These are phyloP conservation scores for Cucurbita moschata DNA, from an alignment of 306 rosid species.

Conservation along the genomic window DNA sequence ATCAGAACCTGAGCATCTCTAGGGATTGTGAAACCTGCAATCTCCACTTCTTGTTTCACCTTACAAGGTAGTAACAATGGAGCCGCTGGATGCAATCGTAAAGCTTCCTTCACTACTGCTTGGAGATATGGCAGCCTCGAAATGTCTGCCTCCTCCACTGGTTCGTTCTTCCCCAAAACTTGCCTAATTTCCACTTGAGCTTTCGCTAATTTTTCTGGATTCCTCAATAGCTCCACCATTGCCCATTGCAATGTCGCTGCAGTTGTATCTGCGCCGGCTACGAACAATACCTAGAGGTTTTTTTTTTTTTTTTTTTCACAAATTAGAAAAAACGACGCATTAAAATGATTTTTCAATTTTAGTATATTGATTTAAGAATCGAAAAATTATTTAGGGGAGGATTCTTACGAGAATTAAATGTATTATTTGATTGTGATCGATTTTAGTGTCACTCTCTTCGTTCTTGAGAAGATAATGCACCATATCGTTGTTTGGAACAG, in stretches of 20 bases:
- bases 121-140: neutral
- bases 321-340: too few species aligned
- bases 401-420: neutral
- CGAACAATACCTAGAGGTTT: too few species aligned
- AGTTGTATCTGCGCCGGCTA: neutral
- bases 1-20: neutral
- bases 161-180: neutral
- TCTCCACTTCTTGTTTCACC: neutral
- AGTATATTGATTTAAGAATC: neutral
- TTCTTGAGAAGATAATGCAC: neutral
- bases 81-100: neutral
- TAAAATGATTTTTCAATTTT: neutral
- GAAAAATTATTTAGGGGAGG: neutral
- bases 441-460: neutral
- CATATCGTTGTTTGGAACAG: slow-evolving; percentile 2
- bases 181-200: neutral
- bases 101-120: neutral
- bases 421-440: neutral
- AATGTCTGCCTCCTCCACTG: neutral
- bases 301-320: too few species aligned
- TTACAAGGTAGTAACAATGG: neutral
- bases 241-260: neutral
- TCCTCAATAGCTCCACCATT: neutral
- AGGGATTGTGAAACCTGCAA: neutral
- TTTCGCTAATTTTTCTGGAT: neutral